Evolutionary conservation across 495 filamentous ascomycete species (phyloP), one percentile per base, ranked within the genome.

Genomic region (Penicillium herquei): DNA sequence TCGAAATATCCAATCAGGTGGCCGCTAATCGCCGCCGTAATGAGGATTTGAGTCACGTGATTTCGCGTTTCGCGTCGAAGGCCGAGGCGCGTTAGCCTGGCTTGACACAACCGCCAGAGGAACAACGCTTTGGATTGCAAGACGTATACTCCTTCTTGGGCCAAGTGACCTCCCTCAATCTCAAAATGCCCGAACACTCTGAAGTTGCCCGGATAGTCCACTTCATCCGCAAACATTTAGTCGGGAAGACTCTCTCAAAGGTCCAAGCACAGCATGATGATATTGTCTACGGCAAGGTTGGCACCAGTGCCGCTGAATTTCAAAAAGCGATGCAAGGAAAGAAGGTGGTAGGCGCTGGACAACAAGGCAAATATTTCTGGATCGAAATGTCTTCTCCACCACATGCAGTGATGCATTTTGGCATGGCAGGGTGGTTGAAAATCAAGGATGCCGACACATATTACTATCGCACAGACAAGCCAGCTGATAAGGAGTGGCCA

Each of bases 321-420:
- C 76, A 87, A 51, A 78, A 81, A 37, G 85, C 87, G 3, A 73
- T 97, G 66, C 80, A 79, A 8, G 91, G 90, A 3, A 93, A 90
- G 70, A 91, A 84, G 57, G 76, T 96, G 5, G 58, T 86, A 7
- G 84, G 84, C 52, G 87, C 89, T 3, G 85, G 85, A 0, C 89
- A 87, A 55, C 93, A 96, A 68, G 93, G 93, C 16, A 98, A 98
- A 81, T 97, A 97, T 65, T 96, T 98, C 68, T 98, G 94, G 88
- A 79, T 88, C 37, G 73, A 79, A 42, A 87, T 89, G 81, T 78
- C 80, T 21, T 83, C 81, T 7, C 81, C 91, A 17, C 94, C 94
- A 0, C 94, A 98, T 67, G 81, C 86, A 0, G 82, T 98, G 26
- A 89, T 96, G 85, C 93, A 98, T 70, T 87, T 96, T 56, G 92